Conservation (phyloP, 2,329 filamentous ascomycete species). For the Ophiocordyceps camponoti-floridani region DNA sequence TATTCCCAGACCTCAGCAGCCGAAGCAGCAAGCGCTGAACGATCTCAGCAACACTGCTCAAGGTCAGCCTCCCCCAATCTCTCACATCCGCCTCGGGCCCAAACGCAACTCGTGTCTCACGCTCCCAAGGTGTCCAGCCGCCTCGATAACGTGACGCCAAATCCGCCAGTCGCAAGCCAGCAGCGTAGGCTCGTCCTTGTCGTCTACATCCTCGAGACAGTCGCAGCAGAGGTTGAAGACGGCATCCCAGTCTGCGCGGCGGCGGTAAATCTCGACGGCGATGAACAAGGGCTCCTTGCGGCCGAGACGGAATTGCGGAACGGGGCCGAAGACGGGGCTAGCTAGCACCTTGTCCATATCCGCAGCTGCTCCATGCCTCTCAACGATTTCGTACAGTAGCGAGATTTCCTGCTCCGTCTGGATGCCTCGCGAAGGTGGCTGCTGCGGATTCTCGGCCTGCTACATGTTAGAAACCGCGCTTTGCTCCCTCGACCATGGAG, state of each 20-base stretch:
- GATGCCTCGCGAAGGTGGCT: conserved; percentile 12
- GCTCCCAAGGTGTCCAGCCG: conserved; percentile 15
- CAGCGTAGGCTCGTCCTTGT: conserved; percentile 18
- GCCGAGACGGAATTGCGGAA: conserved; percentile 24
- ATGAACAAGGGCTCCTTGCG: conserved; percentile 29
- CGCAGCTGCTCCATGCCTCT: conserved; percentile 21
- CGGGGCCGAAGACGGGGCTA: conserved; percentile 21
- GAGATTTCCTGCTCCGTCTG: conserved; percentile 31
- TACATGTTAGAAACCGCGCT: background rate
- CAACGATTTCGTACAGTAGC: conserved; percentile 28
- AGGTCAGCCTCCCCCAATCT: conserved; percentile 2
- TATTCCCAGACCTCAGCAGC: conserved; percentile 10
- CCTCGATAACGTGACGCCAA: conserved; percentile 21
- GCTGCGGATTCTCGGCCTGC: conserved; percentile 7
- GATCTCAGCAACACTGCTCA: conserved; percentile 8
- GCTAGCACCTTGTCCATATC: conserved; percentile 21
- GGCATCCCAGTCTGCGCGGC: conserved; percentile 20
- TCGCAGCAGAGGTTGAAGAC: conserved; percentile 25
- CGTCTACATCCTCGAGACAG: conserved; percentile 21
- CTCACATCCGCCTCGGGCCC: background rate
- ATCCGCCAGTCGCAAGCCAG: conserved; percentile 26
- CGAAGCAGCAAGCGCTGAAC: conserved; percentile 13
- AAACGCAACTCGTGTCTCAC: conserved; percentile 14
- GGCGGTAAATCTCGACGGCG: conserved; percentile 18
- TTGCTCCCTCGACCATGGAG: background rate